Conservation (phyloP, 2,329 filamentous ascomycete species). For the Pezicula radicicola region DNA sequence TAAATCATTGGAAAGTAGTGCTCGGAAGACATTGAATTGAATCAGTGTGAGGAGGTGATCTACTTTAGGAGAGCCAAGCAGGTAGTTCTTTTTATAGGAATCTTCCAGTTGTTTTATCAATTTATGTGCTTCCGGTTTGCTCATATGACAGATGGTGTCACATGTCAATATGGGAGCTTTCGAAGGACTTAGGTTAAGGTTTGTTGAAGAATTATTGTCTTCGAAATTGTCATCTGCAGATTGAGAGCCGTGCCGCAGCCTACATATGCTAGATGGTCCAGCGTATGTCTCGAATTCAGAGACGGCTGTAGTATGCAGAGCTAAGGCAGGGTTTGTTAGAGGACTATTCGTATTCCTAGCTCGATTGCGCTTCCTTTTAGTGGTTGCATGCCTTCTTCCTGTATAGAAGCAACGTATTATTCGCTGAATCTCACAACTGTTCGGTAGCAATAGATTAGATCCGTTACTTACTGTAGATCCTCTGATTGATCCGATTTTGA, state of each 20-base stretch:
- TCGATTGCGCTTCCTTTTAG: no score
- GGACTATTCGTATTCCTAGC: no score
- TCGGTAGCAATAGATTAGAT: constrained; percentile 8
- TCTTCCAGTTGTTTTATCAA: constrained; percentile 3
- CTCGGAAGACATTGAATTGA: constrained; percentile 20
- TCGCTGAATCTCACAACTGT: neutral
- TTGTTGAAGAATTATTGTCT: no score
- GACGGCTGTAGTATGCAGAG: no score
- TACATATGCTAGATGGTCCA: no score
- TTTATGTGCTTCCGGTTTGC: neutral
- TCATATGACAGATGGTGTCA: neutral
- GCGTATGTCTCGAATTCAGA: no score
- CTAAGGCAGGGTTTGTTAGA: no score
- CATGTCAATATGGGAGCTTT: neutral
- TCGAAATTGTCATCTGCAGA: no score
- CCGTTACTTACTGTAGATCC: constrained; percentile 10
- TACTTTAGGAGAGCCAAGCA: constrained; percentile 9
- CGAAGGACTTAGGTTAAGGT: no score
- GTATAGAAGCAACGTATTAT: neutral
- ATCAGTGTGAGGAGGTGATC: constrained; percentile 15
- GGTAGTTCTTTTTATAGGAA: neutral
- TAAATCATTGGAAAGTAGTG: constrained; percentile 11
- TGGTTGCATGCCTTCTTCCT: neutral
- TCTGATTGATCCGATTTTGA: constrained; percentile 23
- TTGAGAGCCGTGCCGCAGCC: no score